Percentiles rank a stretch among this genome's conserved stretches.
Evolutionary conservation across 306 rosid genomes (phyloP).

Genomic region (Medicago ruthenica): DNA sequence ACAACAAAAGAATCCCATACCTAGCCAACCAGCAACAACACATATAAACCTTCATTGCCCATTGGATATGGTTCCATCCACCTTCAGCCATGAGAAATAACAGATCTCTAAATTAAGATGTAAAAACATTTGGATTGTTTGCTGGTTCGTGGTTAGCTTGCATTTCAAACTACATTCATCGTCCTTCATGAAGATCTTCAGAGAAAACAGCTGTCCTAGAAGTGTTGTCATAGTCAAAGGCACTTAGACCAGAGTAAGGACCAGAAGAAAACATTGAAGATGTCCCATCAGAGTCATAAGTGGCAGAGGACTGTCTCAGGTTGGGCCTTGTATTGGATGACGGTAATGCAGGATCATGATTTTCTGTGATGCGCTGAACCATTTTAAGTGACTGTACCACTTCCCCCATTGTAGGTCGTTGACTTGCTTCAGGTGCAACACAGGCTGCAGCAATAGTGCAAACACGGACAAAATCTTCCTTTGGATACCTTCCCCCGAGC

Average conservation of each 20-base stretch:
- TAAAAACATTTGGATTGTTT: not conserved
- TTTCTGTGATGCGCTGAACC: conserved; percentile 89
- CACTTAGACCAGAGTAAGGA: conserved; percentile 86
- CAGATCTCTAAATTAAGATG: not conserved
- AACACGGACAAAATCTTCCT: conserved; percentile 84
- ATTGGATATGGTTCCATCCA: conserved; percentile 29
- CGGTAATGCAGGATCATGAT: conserved; percentile 61
- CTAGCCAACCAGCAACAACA: conserved; percentile 37
- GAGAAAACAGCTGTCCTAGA: conserved; percentile 87
- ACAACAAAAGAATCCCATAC: conserved; percentile 34
- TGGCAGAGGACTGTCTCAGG: conserved; percentile 79
- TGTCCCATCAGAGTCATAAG: conserved; percentile 88
- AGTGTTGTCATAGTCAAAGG: conserved; percentile 77
- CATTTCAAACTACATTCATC: conserved; percentile 52
- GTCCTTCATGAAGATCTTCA: conserved; percentile 98
- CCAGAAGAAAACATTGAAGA: conserved; percentile 97
- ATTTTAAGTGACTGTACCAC: conserved; percentile 98
- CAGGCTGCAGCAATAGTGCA: conserved; percentile 99
- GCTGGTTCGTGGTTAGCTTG: conserved; percentile 13
- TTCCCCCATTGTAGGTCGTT: conserved; percentile 99
- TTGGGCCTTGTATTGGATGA: conserved; percentile 74
- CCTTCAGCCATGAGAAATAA: not conserved
- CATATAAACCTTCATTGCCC: conserved; percentile 40
- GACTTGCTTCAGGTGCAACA: conserved; percentile 95
- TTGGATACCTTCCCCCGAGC: conserved; percentile 87